A percentile compares a stretch with the other conserved stretches of the same genome.
phyloP scores from a whole-genome alignment of 768 basidiomycete species.

The Trametes maxima region DNA sequence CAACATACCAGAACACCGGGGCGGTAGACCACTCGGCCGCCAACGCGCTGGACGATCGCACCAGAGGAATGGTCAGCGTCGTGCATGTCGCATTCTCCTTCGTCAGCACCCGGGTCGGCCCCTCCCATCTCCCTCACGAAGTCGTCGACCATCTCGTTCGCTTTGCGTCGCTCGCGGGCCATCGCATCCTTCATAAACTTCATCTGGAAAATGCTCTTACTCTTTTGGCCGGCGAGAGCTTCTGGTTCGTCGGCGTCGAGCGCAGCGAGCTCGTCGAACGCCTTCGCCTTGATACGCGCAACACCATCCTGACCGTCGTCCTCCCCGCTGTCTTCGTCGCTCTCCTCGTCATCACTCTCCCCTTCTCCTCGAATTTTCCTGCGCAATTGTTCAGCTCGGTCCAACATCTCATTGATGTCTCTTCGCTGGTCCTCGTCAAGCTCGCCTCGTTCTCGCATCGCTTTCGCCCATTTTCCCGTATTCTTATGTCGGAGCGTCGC shows the following conservation, averaged over 20 bases:
- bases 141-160: constrained; percentile 67
- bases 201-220: constrained; percentile 87
- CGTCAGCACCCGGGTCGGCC: constrained; percentile 37
- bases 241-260: constrained; percentile 37
- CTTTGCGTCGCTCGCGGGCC: constrained; percentile 59
- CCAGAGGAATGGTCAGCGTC: constrained; percentile 30
- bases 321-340: constrained; percentile 47
- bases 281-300: constrained; percentile 59
- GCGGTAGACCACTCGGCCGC: constrained; percentile 65
- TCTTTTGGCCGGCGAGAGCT: constrained; percentile 40
- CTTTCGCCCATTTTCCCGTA: constrained; percentile 86
- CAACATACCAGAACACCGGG: constrained; percentile 46
- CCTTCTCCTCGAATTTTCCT: constrained; percentile 72
- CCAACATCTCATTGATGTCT: constrained; percentile 86
- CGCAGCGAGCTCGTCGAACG: constrained; percentile 78
- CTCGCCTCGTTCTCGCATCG: constrained; percentile 70
- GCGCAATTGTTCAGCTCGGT: constrained; percentile 76
- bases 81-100: constrained; percentile 30
- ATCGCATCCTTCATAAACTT: constrained; percentile 98
- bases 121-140: constrained; percentile 70
- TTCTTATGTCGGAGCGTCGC: constrained; percentile 89
- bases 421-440: constrained; percentile 61
- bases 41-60: constrained; percentile 55
- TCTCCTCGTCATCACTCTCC: constrained; percentile 54
- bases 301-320: constrained; percentile 41